These are phyloP conservation scores for Thalassiosira delicatula DNA, from an alignment of 352 stramenopile genomes.

Conservation along the genomic window DNA sequence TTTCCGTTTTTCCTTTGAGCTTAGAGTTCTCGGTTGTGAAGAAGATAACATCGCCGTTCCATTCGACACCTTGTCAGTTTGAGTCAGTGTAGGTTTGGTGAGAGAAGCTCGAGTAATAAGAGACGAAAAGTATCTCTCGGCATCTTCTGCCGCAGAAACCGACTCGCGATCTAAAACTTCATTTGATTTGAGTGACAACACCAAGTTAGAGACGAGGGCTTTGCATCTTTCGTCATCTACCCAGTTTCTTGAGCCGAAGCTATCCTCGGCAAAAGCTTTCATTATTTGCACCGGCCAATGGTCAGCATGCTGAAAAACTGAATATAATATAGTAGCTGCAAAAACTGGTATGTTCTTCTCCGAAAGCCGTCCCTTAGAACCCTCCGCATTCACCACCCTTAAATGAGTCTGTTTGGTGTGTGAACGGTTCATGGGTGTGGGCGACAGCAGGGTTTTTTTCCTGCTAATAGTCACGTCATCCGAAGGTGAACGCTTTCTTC, in stretches of 20 bases:
- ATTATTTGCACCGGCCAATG: conserved; percentile 76
- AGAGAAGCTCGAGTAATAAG: conserved; percentile 10
- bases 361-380: conserved; percentile 16
- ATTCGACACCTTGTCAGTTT: background rate
- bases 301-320: conserved; percentile 67
- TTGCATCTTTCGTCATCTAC: conserved; percentile 70
- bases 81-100: background rate
- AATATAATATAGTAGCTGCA: conserved; percentile 70
- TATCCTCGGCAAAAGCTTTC: conserved; percentile 75
- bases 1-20: conserved; percentile 25
- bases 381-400: background rate
- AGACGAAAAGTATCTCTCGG: conserved; percentile 41
- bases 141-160: conserved; percentile 38
- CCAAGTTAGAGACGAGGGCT: conserved; percentile 73
- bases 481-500: conserved; percentile 51
- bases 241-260: conserved; percentile 73
- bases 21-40: conserved; percentile 17
- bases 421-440: conserved; percentile 13
- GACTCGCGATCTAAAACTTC: conserved; percentile 15
- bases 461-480: conserved; percentile 33
- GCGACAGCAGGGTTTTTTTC: conserved; percentile 35
- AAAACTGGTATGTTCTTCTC: conserved; percentile 45
- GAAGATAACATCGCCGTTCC: background rate
- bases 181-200: conserved; percentile 39
- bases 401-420: conserved; percentile 13